Evolutionary conservation across 2,329 filamentous ascomycete species (phyloP).

Genomic region (Penicillium thymicola): DNA sequence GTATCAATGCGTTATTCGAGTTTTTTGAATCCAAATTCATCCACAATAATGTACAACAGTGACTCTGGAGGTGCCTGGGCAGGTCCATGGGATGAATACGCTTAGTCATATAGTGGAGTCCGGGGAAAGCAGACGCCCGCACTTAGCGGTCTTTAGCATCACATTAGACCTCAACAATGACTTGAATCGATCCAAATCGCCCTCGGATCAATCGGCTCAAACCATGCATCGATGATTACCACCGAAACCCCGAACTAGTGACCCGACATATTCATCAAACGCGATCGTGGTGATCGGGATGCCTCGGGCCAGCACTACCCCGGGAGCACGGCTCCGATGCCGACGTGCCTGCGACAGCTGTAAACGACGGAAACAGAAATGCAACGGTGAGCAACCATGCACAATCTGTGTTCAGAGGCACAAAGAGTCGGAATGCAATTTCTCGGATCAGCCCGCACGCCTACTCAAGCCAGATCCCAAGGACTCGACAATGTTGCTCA

Average conservation of each 20-base stretch:
- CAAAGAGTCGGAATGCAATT: conserved; percentile 42
- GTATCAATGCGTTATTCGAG: background rate
- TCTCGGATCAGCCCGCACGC: conserved; percentile 37
- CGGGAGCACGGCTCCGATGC: conserved; percentile 34
- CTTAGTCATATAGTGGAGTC: conserved; percentile 6
- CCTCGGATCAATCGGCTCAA: background rate
- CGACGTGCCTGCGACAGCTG: conserved; percentile 45
- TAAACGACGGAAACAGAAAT: conserved; percentile 51
- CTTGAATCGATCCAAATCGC: background rate
- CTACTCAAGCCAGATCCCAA: conserved; percentile 32
- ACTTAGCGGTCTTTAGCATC: background rate
- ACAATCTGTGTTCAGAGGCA: conserved; percentile 48
- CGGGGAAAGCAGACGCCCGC: conserved; percentile 17
- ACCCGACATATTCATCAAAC: conserved; percentile 1
- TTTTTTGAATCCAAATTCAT: background rate
- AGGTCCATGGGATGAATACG: background rate
- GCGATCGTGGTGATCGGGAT: conserved; percentile 16
- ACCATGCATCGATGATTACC: conserved; percentile 8
- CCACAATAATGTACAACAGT: too few species aligned
- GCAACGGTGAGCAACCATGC: conserved; percentile 51
- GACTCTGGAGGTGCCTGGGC: background rate
- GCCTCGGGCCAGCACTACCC: conserved; percentile 31
- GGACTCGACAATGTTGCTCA: conserved; percentile 33
- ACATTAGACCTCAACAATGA: background rate
- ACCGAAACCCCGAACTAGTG: background rate